Evolutionary conservation across 2,329 filamentous ascomycete species (phyloP), one percentile per base, ranked within the genome.

Genomic region (Claviceps sp.): DNA sequence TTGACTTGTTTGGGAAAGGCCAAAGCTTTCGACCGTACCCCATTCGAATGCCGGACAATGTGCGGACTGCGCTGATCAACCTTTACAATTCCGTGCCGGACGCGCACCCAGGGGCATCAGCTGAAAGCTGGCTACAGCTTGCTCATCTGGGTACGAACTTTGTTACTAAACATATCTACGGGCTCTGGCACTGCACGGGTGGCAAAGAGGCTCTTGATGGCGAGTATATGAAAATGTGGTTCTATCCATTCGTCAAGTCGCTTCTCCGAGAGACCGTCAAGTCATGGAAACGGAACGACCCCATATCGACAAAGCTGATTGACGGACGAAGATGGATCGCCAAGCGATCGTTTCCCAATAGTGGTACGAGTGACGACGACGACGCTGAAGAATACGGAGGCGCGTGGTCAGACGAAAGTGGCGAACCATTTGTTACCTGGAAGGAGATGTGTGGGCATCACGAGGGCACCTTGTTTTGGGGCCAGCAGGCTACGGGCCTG

Each of bases 131-230:
- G 64, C 59, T 69, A 44, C 57, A 56, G 45, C 51, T 55, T n/a
- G 53, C 65, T 29, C 57, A 59, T 7, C 61, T 72, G 8, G 67
- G 64, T 6, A 62, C 64, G 53, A 71, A 71, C 59, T 58, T 62
- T 16, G 57, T 68, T 50, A 68, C 67, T 14, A 63, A 63, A 39
- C 64, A 63, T 17, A 65, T 68, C 14, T 68, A 65, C 36, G 60
- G 61, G 6, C 50, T 71, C 34, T 64, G 67, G 53, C 69, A 71
- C 57, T 68, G 66, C 55, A 71, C 68, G 0, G 67, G 67, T 8
- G 51, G 58, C 54, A 71, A 71, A 55, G 59, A 61, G 3, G 57
- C 54, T 17, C 52, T 68, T 4, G 56, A 63, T 22, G 26, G 48
- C 1, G 65, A 66, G 56, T 71, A 63, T 53, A 57, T 59, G 16